Conservation (phyloP, 192 early-diverging fungal species). For the Gigaspora rosea region DNA sequence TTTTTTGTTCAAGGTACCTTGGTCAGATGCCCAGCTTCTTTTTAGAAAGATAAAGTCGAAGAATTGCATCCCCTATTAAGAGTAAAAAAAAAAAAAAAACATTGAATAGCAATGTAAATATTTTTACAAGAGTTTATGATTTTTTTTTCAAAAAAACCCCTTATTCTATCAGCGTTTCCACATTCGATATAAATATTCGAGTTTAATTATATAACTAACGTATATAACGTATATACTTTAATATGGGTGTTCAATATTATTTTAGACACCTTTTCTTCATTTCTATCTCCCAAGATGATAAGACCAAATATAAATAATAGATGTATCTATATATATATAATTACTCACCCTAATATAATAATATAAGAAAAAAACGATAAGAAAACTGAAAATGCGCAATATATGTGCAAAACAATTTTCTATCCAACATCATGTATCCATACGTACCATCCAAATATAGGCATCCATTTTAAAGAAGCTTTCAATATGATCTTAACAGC, state of each 20-base stretch:
- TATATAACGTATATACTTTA: too few species aligned
- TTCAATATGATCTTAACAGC: constrained; percentile 92
- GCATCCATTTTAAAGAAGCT: constrained; percentile 75
- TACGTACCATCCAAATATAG: constrained; percentile 80
- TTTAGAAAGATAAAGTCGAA: constrained; percentile 95
- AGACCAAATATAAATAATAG: too few species aligned
- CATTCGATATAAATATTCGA: too few species aligned
- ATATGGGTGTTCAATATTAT: too few species aligned
- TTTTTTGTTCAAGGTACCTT: constrained; percentile 59
- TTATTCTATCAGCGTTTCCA: not conserved
- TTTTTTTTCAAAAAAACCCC: not conserved
- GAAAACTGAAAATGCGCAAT: not conserved
- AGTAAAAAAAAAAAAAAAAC: not conserved
- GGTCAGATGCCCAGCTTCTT: constrained; percentile 81
- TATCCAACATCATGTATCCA: not conserved
- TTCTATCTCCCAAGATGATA: too few species aligned
- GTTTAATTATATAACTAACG: too few species aligned
- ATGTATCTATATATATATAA: too few species aligned
- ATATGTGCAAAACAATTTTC: not conserved
- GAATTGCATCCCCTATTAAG: constrained; percentile 74
- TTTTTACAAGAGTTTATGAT: not conserved
- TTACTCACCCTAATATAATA: not conserved
- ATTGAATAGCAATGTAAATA: not conserved
- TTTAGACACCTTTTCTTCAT: too few species aligned
- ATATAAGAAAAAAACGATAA: not conserved